A percentile compares a stretch with the other conserved stretches of the same genome.
phyloP scores from a whole-genome alignment of 495 filamentous ascomycete genomes.

The Podospora australis region DNA sequence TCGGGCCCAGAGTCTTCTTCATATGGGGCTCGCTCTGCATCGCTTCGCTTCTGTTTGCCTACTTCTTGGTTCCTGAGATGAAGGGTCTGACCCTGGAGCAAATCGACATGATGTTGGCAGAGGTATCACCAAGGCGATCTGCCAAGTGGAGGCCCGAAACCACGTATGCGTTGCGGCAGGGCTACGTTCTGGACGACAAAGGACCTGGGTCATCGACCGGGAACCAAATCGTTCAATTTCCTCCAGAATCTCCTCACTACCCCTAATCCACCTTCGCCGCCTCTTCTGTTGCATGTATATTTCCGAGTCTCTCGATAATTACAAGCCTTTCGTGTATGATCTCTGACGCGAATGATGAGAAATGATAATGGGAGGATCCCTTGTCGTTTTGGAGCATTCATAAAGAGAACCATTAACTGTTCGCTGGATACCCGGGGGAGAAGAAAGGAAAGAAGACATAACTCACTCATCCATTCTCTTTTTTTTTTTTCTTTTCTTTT shows the following conservation, averaged over 20 bases:
- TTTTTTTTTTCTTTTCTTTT: background rate
- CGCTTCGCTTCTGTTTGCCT: constrained; percentile 58
- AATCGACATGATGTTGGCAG: constrained; percentile 82
- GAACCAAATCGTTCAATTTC: no score
- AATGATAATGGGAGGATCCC: no score
- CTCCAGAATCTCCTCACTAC: background rate
- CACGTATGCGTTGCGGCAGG: constrained; percentile 55
- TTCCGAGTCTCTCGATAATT: no score
- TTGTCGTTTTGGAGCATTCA: no score
- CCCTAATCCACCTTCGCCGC: no score
- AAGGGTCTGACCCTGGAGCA: constrained; percentile 84
- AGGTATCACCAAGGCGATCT: constrained; percentile 60
- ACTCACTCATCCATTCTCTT: background rate
- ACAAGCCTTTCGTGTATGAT: no score
- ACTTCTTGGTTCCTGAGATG: constrained; percentile 76
- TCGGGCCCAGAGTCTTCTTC: constrained; percentile 70
- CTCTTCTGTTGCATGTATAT: no score
- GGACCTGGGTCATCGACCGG: no score
- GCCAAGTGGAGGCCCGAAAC: constrained; percentile 60
- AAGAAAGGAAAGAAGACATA: background rate
- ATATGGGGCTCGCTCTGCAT: constrained; percentile 66
- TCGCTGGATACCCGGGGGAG: background rate
- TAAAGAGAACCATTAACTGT: no score
- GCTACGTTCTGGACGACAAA: constrained; percentile 12
- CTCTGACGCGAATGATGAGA: no score